A percentile compares a stretch with the other conserved stretches of the same genome.
These are phyloP conservation scores for Fusarium sp. DNA, from an alignment of 2,329 filamentous ascomycete species.

Conservation along the genomic window DNA sequence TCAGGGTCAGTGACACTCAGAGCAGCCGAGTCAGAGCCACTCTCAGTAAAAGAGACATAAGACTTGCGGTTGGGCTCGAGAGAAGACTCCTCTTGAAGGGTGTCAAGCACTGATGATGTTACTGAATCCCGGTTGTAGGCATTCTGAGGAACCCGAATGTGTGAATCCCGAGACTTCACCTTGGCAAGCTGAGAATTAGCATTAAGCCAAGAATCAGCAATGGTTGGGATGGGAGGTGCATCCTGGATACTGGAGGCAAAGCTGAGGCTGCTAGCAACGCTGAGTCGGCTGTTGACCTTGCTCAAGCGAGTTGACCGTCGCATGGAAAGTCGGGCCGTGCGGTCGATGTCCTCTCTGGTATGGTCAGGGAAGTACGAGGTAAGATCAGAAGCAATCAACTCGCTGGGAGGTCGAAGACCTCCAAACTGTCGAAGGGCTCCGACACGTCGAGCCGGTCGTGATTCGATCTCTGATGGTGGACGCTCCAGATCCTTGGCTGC, in stretches of 20 bases:
- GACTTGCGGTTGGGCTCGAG: slow-evolving; percentile 92
- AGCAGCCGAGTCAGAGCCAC: slow-evolving; percentile 75
- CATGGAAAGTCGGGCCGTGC: slow-evolving; percentile 92
- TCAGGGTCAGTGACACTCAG: slow-evolving; percentile 83
- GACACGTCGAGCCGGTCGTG: slow-evolving; percentile 60
- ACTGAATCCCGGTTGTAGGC: slow-evolving; percentile 83
- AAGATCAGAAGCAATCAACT: slow-evolving; percentile 95
- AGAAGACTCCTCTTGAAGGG: slow-evolving; percentile 89
- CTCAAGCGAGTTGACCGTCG: slow-evolving; percentile 90
- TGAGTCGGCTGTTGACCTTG: slow-evolving; percentile 91
- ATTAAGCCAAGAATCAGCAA: slow-evolving; percentile 91
- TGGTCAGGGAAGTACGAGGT: slow-evolving; percentile 98
- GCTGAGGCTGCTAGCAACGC: slow-evolving; percentile 93
- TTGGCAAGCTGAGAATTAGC: slow-evolving; percentile 54
- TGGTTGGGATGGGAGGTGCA: slow-evolving; percentile 93
- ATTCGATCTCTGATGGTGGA: slow-evolving; percentile 61
- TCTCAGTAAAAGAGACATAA: slow-evolving; percentile 89
- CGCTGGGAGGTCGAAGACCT: slow-evolving; percentile 91
- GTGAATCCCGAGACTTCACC: slow-evolving; percentile 59
- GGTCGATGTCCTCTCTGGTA: slow-evolving; percentile 92
- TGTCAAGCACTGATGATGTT: slow-evolving; percentile 88
- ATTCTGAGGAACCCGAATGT: slow-evolving; percentile 55
- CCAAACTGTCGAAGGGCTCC: slow-evolving; percentile 82
- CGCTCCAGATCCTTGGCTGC: slow-evolving; percentile 69
- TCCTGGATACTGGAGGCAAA: slow-evolving; percentile 92